Evolutionary conservation across 2,329 filamentous ascomycete genomes (phyloP), one percentile per base, ranked within the genome.

Genomic region (Fusarium armeniacum): DNA sequence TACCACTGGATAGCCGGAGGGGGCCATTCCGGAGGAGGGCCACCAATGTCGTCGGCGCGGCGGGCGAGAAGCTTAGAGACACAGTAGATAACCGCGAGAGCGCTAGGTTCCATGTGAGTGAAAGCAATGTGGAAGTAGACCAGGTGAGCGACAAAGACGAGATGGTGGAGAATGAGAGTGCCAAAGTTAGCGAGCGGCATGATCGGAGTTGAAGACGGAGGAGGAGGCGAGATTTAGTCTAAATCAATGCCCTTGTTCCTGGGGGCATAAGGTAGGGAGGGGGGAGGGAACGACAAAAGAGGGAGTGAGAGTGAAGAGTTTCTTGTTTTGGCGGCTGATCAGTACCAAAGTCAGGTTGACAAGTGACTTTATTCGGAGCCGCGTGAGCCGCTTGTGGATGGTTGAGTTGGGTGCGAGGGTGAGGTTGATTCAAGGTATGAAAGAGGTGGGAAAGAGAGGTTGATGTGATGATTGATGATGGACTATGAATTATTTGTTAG

Each of bases 161-260:
- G 78, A 68, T 86, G 80, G 69, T 85, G 80, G 52, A 87, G 78
- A 66, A 86, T 75, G 35, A 85, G 78, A n/a, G 84, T 82, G 50
- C 85, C 85, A 28, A 87, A 75, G 77, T 86, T 83, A 72, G 81
- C 79, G 62, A 87, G 78, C 74, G 85, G 82, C 85, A 87, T 87
- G 24, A 50, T 52, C 20, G 33, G 41, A 45, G 35, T 52, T 20
- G 24, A 30, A 41, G 49, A 24, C 35, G 24, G 49, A 52, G 49
- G 49, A 28, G 45, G 35, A 38, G 51, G 46, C 56, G 46, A 47
- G 58, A 36, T 56, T 52, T 36, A 62, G 43, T 47, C 43, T 22
- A 53, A 26, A 56, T 56, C 24, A 44, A 30, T 49, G 61, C 61
- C 62, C 61, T 65, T 44, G 45, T 40, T 40, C 40, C 38, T 24